A percentile compares a stretch with the other conserved stretches of the same genome.
Conservation (phyloP, 441 rosid species). For the Capsella rubella region DNA sequence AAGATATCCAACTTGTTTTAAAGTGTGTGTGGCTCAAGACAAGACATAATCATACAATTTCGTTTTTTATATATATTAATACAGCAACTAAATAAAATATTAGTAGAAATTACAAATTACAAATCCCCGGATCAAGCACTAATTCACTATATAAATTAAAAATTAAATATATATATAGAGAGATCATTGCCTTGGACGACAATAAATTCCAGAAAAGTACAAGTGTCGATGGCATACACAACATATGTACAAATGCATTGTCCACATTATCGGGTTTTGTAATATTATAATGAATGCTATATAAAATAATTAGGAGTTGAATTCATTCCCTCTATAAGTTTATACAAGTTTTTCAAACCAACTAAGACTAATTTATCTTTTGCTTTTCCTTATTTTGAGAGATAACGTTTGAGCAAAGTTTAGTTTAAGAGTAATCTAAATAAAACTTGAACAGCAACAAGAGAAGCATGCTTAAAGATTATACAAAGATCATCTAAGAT, state of each 20-base stretch:
- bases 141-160: too few species aligned
- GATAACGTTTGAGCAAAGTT: too few species aligned
- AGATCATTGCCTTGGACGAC: too few species aligned
- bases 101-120: not conserved
- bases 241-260: not conserved
- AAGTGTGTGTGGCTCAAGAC: constrained; percentile 32
- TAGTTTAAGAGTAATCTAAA: too few species aligned
- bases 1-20: constrained; percentile 13
- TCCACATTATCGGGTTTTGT: not conserved
- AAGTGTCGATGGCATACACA: constrained; percentile 1
- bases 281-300: not conserved
- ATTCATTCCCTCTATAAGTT: constrained; percentile 5
- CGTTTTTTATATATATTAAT: not conserved
- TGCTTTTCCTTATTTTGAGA: not conserved
- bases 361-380: not conserved
- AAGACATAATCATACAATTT: constrained; percentile 8
- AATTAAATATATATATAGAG: too few species aligned
- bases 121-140: not conserved
- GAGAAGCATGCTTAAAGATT: not conserved
- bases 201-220: not conserved
- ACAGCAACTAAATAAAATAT: not conserved
- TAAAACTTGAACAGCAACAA: too few species aligned
- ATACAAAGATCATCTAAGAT: too few species aligned
- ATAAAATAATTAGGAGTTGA: not conserved
- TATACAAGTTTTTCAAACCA: constrained; percentile 16